Evolutionary conservation across 768 basidiomycete genomes (phyloP), one percentile per base, ranked within the genome.

Genomic region (Candolleomyces efflorescens): DNA sequence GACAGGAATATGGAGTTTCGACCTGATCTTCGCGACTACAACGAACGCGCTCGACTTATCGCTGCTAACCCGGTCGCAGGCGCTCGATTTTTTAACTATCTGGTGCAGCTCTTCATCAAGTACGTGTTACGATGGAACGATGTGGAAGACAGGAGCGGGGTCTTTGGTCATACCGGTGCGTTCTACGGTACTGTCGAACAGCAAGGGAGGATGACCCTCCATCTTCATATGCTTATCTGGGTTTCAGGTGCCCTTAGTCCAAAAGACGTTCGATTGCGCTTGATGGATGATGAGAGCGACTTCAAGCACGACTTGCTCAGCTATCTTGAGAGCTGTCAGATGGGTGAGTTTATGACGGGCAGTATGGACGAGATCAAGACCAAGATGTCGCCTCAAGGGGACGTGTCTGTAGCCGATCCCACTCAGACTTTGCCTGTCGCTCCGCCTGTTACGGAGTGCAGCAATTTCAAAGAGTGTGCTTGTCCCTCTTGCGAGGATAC

Each of bases 261-360:
- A 0, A 20, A 43, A 15, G 15, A 43, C 12, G 26, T 54, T 17
- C 2, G 44, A 0, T 22, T 45, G n/a, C 39, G 53, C 4, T 23
- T 54, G 3, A 9, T 54, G 41, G 5, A 10, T 5, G 43, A 41
- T 1, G 24, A 54, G 12, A 13, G 13, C 7, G 41, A 44, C 0
- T 54, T 54, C 22, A 22, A 13, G 11, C 43, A 41, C 13, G 18
- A 11, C 1, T 10, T 54, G 1, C 7, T 54, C 13, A 23, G 20
- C 2, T 54, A 54, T n/a, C 38, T 54, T 13, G 74, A 76, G 55
- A 53, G 58, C 13, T 55, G 54, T 15, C 69, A 72, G 56, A 45
- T 57, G 1, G 76, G 74, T 10, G 67, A 73, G 24, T 73, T 73
- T 45, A 17, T 60, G 6, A 67, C 62, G 5, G 71, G 67, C 0